Evolutionary conservation across 495 filamentous ascomycete genomes (phyloP).

Genomic region (Tuber umbilicatum): DNA sequence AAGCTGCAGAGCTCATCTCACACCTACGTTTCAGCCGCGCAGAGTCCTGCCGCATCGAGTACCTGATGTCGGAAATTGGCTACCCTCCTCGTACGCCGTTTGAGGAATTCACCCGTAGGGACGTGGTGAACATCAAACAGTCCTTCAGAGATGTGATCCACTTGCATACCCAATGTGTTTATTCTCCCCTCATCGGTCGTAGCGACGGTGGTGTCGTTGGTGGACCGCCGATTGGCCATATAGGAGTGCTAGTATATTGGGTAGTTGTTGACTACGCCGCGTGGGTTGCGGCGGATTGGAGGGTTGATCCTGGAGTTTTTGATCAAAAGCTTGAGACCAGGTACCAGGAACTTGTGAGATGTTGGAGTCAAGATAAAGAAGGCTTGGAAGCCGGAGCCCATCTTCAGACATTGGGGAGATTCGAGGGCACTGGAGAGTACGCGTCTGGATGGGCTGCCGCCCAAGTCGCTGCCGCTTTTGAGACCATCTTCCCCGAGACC

Average conservation of each 20-base stretch:
- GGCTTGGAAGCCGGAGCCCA: not conserved
- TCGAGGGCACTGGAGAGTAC: not conserved
- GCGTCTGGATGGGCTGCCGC: not conserved
- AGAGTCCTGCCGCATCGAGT: not conserved
- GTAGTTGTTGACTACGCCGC: not conserved
- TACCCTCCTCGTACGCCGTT: conserved; percentile 1
- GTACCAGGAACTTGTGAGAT: not conserved
- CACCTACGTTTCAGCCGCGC: not conserved
- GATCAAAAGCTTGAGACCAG: not conserved
- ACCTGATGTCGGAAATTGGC: not conserved
- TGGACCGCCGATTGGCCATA: not conserved
- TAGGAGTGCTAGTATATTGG: not conserved
- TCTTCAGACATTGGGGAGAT: not conserved
- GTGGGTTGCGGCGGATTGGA: not conserved
- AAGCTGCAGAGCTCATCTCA: not conserved
- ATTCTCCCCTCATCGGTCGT: not conserved
- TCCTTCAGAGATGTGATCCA: not conserved
- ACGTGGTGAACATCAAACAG: not conserved
- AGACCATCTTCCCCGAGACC: not conserved
- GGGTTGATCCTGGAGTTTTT: not conserved
- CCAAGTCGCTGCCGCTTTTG: not conserved
- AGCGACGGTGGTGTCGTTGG: not conserved
- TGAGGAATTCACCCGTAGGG: conserved; percentile 2
- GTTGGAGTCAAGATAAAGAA: not conserved
- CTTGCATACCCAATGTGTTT: not conserved